Evolutionary conservation across 495 filamentous ascomycete species (phyloP).

Genomic region (Astrocystis sublimbata): DNA sequence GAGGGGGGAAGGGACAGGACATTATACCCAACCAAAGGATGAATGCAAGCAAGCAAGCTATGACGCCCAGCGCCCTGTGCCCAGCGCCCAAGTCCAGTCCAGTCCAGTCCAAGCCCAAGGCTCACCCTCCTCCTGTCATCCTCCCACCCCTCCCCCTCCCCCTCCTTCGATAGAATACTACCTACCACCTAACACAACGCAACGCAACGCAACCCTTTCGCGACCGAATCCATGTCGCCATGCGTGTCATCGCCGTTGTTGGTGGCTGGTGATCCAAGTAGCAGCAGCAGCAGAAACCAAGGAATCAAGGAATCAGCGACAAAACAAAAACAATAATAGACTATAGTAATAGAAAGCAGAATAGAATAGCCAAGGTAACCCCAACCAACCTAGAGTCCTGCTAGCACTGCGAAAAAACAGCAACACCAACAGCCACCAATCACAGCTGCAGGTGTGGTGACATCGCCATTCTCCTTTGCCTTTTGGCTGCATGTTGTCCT

Average conservation of each 20-base stretch:
- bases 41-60: neutral
- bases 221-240: neutral
- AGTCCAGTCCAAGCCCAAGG: no score
- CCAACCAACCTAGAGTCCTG: no score
- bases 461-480: conserved; percentile 1
- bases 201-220: neutral
- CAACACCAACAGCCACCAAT: conserved; percentile 1
- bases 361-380: neutral
- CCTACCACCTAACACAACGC: no score
- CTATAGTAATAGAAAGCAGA: neutral
- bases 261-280: neutral
- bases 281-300: no score
- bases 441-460: conserved; percentile 7
- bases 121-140: no score
- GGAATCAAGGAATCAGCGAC: no score
- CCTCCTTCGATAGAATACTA: neutral
- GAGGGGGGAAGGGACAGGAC: neutral
- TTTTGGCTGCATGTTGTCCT: conserved; percentile 8
- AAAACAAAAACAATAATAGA: no score
- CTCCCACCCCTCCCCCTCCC: neutral
- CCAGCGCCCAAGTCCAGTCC: neutral
- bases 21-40: neutral
- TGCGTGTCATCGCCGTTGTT: conserved; percentile 12
- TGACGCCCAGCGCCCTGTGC: neutral
- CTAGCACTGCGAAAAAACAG: neutral